Evolutionary conservation across 192 early-diverging fungal genomes (phyloP), one percentile per base, ranked within the genome.

Genomic region (Bifiguratus adelaidae): DNA sequence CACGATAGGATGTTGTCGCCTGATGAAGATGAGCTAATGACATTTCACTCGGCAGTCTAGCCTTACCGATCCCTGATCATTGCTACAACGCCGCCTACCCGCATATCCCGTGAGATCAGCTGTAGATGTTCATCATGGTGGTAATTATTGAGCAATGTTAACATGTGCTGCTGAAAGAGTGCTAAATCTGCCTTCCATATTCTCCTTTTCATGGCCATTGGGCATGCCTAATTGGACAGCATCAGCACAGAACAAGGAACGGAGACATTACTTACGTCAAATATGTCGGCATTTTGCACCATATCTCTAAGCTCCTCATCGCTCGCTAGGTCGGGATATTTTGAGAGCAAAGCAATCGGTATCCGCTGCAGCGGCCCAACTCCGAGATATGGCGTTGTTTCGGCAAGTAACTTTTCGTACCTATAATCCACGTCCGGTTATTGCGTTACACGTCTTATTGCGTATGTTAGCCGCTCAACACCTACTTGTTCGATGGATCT

Each of bases 301-400:
- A 69, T 24, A 22, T 45, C 20, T 18, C 36, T 24, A 1, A 57
- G 41, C n/a, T 58, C 47, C 15, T 55, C 56, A 2, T 59, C 53
- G 7, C 50, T 48, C 13, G 73, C 56, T 40, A 56, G 47, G 40
- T 64, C 56, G 0, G 70, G 69, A 23, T 61, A 67, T 16, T 64
- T 59, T 29, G 62, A 48, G 12, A 77, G 50, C 3, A 77, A 53
- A 7, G 69, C 65, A 44, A 77, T 54, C 12, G 75, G 71, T 19
- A 77, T 56, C 12, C 65, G 58, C 33, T 69, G 71, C 47, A 77
- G 64, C 13, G 60, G 58, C 3, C 61, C 52, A 0, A 70, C 63
- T 23, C 61, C 49, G 27, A 77, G 66, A 38, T 77, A 72, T 7
- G 65, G 68, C 20, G 68, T 40, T 30, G 69, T 71, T n/a, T 50